Conservation (phyloP, 1,284 basidiomycete species). For the Xerocomus minutiporus region DNA sequence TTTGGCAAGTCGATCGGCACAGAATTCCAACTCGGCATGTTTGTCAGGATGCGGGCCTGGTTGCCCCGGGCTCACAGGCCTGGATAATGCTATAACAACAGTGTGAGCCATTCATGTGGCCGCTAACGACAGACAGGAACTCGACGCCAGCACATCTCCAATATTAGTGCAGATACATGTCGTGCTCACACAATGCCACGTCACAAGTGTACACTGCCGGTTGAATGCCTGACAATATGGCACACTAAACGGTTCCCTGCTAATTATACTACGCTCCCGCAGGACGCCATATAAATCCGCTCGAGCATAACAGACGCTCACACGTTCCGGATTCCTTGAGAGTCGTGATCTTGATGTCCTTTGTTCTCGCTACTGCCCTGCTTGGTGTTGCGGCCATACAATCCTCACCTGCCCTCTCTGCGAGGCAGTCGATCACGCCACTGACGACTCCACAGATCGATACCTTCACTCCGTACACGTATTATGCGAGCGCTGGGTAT, state of each 20-base stretch:
- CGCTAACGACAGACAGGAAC: no score
- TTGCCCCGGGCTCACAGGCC: no score
- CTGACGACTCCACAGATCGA: slow-evolving; percentile 43
- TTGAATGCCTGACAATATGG: no score
- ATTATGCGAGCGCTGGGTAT: slow-evolving; percentile 55
- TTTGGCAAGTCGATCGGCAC: no score
- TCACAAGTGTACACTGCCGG: no score
- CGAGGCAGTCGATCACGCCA: slow-evolving; percentile 38
- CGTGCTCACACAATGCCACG: no score
- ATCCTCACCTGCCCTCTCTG: slow-evolving; percentile 26
- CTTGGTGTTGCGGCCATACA: slow-evolving; percentile 14
- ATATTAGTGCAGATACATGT: no score
- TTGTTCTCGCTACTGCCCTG: slow-evolving; percentile 14
- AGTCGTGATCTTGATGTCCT: slow-evolving; percentile 15
- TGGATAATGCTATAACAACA: no score
- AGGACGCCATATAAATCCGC: background rate
- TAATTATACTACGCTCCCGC: background rate
- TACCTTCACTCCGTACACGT: slow-evolving; percentile 50
- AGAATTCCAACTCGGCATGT: no score
- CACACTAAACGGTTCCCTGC: background rate
- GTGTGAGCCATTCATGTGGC: no score
- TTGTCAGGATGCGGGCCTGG: no score
- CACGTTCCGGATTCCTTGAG: background rate
- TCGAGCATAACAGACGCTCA: background rate
- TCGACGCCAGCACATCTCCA: no score